phyloP scores from a whole-genome alignment of 2,329 filamentous ascomycete species.

The Alternaria gansuensis region DNA sequence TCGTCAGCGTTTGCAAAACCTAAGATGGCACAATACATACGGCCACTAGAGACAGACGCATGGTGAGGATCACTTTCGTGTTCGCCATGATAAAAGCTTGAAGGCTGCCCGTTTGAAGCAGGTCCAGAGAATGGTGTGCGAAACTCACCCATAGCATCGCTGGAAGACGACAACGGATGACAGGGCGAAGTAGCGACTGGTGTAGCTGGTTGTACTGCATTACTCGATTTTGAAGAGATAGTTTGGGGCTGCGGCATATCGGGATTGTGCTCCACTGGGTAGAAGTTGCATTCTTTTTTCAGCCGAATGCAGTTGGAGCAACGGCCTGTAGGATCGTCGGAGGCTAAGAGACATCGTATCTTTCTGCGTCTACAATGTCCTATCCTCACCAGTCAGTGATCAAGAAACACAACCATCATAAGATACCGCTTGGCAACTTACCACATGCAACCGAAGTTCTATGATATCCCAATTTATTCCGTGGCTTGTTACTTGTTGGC shows the following conservation, averaged over 20 bases:
- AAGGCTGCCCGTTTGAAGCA: conserved; percentile 24
- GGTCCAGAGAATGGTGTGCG: conserved; percentile 36
- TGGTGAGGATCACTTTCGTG: conserved; percentile 42
- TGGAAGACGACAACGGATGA: conserved; percentile 34
- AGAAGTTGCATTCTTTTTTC: conserved; percentile 94
- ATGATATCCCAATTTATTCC: conserved; percentile 96
- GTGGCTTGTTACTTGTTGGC: conserved; percentile 69
- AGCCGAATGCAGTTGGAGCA: conserved; percentile 93
- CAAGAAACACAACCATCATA: background rate
- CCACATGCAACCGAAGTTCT: conserved; percentile 94
- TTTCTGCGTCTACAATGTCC: conserved; percentile 92
- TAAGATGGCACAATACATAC: conserved; percentile 31
- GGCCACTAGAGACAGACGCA: conserved; percentile 32
- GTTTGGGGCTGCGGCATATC: conserved; percentile 58
- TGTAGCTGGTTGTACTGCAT: conserved; percentile 54
- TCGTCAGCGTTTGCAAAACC: conserved; percentile 25
- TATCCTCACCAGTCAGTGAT: conserved; percentile 54
- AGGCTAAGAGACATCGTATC: conserved; percentile 84
- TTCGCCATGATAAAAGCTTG: conserved; percentile 40
- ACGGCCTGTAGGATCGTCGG: conserved; percentile 75
- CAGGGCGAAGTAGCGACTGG: conserved; percentile 62
- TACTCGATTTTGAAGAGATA: conserved; percentile 56
- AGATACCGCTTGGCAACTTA: conserved; percentile 64
- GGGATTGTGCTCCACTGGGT: conserved; percentile 80
- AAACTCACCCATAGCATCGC: conserved; percentile 48